Percentiles rank a stretch among this genome's conserved stretches.
Conservation (phyloP, 179 eudicot species). For the Corrigiola litoralis region DNA sequence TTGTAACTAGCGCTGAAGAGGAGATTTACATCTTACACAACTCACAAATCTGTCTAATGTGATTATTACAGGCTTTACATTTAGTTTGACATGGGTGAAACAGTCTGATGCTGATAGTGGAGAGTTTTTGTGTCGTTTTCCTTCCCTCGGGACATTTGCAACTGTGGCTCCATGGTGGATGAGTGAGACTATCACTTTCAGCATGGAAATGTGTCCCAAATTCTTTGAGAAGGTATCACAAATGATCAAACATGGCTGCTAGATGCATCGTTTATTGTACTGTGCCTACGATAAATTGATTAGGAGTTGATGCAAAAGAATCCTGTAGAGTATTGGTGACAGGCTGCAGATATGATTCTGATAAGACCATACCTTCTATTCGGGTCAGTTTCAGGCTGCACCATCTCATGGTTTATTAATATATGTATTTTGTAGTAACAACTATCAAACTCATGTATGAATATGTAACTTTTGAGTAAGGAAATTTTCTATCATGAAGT, state of each 20-base stretch:
- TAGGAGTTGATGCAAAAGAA: not conserved
- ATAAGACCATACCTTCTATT: too few relatives aligned
- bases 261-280: not conserved
- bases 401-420: too few relatives aligned
- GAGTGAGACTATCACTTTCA: slow-evolving; percentile 58
- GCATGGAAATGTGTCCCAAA: slow-evolving; percentile 52
- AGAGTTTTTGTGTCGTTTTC: slow-evolving; percentile 47
- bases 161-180: slow-evolving; percentile 86
- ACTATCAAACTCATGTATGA: too few relatives aligned
- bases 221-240: slow-evolving; percentile 67
- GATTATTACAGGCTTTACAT: slow-evolving; percentile 63
- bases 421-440: too few relatives aligned
- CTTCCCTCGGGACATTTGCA: slow-evolving; percentile 68
- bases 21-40: too few relatives aligned
- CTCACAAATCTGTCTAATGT: not conserved
- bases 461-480: too few relatives aligned
- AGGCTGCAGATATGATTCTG: too few relatives aligned
- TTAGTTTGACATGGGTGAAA: slow-evolving; percentile 57
- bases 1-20: not conserved
- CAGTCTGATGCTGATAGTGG: slow-evolving; percentile 29
- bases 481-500: too few relatives aligned
- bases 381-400: too few relatives aligned
- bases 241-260: slow-evolving; percentile 31
- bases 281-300: not conserved
- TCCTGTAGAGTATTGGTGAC: too few relatives aligned